A percentile compares a stretch with the other conserved stretches of the same genome.
These are phyloP conservation scores for Teratosphaeria viscida DNA, from an alignment of 2,329 filamentous ascomycete genomes.

Conservation along the genomic window DNA sequence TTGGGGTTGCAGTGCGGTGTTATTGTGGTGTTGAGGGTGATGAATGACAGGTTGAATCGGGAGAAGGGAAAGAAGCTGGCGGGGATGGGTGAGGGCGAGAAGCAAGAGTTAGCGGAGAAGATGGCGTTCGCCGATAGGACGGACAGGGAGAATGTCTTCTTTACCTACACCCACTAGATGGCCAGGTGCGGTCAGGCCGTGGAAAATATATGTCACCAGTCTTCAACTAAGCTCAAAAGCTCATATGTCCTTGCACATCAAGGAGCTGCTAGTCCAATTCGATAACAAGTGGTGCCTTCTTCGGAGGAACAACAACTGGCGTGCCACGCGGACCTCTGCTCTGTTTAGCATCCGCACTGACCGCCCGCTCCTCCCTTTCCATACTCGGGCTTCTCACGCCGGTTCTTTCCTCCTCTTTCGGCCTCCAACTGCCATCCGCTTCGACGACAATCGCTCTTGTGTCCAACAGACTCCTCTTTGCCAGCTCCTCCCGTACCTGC, in stretches of 20 bases:
- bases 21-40: conserved; percentile 21
- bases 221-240: too few relatives aligned
- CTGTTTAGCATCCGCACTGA: not conserved
- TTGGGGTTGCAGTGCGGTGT: conserved; percentile 20
- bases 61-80: conserved; percentile 15
- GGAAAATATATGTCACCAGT: too few relatives aligned
- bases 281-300: conserved; percentile 6
- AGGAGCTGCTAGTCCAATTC: conserved; percentile 4
- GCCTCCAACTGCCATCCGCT: conserved; percentile 54
- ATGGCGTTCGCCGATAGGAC: conserved; percentile 13
- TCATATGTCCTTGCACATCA: too few relatives aligned
- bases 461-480: conserved; percentile 21
- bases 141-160: conserved; percentile 13
- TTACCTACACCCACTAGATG: conserved; percentile 9
- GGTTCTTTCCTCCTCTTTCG: conserved; percentile 16
- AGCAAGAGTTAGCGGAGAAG: conserved; percentile 18
- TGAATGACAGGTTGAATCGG: conserved; percentile 23
- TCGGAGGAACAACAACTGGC: not conserved
- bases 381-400: conserved; percentile 19
- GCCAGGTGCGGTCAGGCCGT: not conserved
- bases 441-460: conserved; percentile 53
- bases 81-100: conserved; percentile 19
- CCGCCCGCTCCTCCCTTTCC: conserved; percentile 14
- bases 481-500: conserved; percentile 46
- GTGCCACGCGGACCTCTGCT: not conserved